Conservation (phyloP, 2,329 filamentous ascomycete species). For the Gnomoniopsis sp. region DNA sequence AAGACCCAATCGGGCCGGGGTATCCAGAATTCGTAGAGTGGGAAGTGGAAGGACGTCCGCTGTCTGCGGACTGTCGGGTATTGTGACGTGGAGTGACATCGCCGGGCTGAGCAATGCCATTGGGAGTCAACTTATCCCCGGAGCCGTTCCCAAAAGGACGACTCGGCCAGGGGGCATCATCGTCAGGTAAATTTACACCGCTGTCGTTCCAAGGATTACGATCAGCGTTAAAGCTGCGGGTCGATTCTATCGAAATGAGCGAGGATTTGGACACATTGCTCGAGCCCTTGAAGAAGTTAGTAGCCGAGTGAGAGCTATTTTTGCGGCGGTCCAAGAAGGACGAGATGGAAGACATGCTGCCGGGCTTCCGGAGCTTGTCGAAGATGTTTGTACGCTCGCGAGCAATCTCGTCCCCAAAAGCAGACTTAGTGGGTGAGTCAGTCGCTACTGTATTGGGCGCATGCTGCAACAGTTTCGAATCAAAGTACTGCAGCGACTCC, state of each 20-base stretch:
- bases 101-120: constrained; percentile 64
- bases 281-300: constrained; percentile 86
- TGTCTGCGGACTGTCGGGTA: constrained; percentile 81
- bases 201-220: constrained; percentile 98
- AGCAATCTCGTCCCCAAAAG: constrained; percentile 76
- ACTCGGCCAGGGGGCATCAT: constrained; percentile 67
- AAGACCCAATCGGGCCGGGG: constrained; percentile 87
- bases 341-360: constrained; percentile 89
- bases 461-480: constrained; percentile 93
- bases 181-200: constrained; percentile 88
- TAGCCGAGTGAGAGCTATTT: constrained; percentile 84
- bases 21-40: constrained; percentile 96
- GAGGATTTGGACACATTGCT: constrained; percentile 91
- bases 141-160: constrained; percentile 64
- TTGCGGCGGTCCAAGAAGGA: constrained; percentile 96
- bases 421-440: constrained; percentile 84
- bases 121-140: constrained; percentile 57
- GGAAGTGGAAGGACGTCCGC: constrained; percentile 88
- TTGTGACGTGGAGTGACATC: constrained; percentile 82
- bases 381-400: constrained; percentile 81
- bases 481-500: constrained; percentile 93
- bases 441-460: constrained; percentile 76
- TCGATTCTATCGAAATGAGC: constrained; percentile 92
- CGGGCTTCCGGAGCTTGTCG: constrained; percentile 89
- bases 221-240: constrained; percentile 83